Evolutionary conservation across 495 filamentous ascomycete species (phyloP).

Genomic region (Penicillium dipodomyicola): DNA sequence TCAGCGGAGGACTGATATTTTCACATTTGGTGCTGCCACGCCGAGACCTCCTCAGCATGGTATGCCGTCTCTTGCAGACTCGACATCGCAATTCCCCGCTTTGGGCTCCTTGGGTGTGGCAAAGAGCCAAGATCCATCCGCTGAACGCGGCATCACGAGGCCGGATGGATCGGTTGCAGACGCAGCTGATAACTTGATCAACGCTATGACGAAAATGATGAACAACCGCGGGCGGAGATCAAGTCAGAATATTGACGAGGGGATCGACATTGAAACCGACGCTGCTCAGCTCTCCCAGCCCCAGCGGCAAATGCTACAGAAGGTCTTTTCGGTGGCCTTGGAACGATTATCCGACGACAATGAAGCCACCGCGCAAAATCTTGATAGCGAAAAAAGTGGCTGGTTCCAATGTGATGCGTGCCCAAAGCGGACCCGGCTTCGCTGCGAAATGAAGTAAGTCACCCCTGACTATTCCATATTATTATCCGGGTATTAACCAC

Average conservation of each 20-base stretch:
- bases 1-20: constrained; percentile 7
- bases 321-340: constrained; percentile 34
- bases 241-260: constrained; percentile 31
- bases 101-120: constrained; percentile 3
- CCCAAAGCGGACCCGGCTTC: constrained; percentile 53
- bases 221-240: constrained; percentile 29
- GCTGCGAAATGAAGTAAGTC: constrained; percentile 70
- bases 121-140: not conserved
- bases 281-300: constrained; percentile 27
- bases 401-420: constrained; percentile 54
- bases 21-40: constrained; percentile 8
- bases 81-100: constrained; percentile 6
- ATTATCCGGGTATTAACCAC: constrained; percentile 18
- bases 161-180: constrained; percentile 31
- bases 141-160: constrained; percentile 14
- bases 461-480: not conserved
- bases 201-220: constrained; percentile 40
- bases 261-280: constrained; percentile 23
- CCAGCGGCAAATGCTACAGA: constrained; percentile 39
- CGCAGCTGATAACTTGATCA: constrained; percentile 37
- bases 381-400: constrained; percentile 32
- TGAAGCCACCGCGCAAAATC: constrained; percentile 13
- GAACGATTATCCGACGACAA: constrained; percentile 30
- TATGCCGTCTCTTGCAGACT: not conserved
- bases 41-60: constrained; percentile 8